A percentile compares a stretch with the other conserved stretches of the same genome.
phyloP scores from a whole-genome alignment of 1,284 basidiomycete species.

The Meira nashicola region DNA sequence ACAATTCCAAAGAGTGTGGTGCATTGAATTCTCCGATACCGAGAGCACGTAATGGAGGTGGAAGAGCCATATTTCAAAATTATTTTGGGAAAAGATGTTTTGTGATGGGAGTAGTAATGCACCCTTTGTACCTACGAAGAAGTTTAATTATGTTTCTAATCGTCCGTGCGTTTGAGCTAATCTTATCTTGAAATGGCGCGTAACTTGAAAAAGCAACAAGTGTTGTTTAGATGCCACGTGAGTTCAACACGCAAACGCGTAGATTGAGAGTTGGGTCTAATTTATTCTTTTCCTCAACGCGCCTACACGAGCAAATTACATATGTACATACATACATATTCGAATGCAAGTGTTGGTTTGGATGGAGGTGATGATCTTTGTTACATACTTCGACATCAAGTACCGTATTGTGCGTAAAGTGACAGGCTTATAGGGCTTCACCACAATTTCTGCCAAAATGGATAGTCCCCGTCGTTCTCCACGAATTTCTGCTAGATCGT shows the following conservation, averaged over 20 bases:
- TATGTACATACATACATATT: no score
- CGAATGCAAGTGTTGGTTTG: no score
- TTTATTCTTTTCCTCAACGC: no score
- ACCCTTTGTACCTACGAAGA: background rate
- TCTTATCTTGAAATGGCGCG: no score
- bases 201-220: no score
- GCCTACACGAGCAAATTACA: no score
- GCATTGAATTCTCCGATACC: constrained; percentile 66
- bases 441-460: background rate
- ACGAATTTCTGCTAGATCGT: background rate
- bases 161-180: background rate
- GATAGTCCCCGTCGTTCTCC: background rate
- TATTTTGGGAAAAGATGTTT: background rate
- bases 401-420: background rate
- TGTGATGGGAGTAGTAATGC: background rate
- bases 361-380: no score
- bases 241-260: no score
- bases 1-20: constrained; percentile 78
- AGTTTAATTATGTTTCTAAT: background rate
- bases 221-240: no score
- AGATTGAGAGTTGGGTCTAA: no score
- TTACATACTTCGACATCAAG: background rate
- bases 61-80: constrained; percentile 82
- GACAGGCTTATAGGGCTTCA: background rate
- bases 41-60: constrained; percentile 69